phyloP scores from a whole-genome alignment of 2,329 filamentous ascomycete genomes.

The Colletotrichum paranaense region DNA sequence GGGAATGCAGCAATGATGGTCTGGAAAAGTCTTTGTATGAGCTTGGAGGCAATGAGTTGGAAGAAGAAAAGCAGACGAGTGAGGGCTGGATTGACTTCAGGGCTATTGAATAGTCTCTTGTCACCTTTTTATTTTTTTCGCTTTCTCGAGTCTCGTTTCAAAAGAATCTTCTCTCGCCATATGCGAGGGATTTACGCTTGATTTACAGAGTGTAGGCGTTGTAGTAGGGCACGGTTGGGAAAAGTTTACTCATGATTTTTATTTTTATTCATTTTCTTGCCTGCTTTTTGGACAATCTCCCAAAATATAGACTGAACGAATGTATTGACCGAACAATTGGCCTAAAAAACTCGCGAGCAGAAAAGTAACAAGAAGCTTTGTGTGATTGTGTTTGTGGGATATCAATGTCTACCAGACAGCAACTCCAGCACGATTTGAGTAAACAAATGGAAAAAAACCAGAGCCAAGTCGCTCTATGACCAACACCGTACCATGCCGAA shows the following conservation, averaged over 20 bases:
- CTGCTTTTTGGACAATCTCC: background rate
- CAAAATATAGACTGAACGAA: slow-evolving; percentile 13
- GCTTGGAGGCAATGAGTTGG: slow-evolving; percentile 20
- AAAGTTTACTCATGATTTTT: slow-evolving; percentile 25
- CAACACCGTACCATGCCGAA: slow-evolving; percentile 25
- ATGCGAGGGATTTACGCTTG: background rate
- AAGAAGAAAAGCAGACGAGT: background rate
- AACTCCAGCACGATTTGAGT: slow-evolving; percentile 9
- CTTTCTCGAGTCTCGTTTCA: background rate
- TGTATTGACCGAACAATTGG: background rate
- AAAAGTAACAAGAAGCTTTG: background rate
- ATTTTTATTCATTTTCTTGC: background rate
- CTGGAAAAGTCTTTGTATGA: slow-evolving; percentile 4
- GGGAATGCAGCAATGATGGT: background rate
- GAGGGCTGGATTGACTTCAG: background rate
- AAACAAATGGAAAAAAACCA: background rate
- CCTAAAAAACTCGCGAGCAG: background rate
- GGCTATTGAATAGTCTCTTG: background rate
- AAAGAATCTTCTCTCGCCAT: background rate
- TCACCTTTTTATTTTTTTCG: background rate
- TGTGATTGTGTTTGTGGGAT: slow-evolving; percentile 16
- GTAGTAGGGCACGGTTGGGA: slow-evolving; percentile 16
- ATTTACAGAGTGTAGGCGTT: slow-evolving; percentile 15
- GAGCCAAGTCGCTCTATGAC: background rate
- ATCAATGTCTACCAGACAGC: slow-evolving; percentile 25